Evolutionary conservation across 1,139 yeast species (phyloP).

Genomic region (Saccharomyces hybrid): DNA sequence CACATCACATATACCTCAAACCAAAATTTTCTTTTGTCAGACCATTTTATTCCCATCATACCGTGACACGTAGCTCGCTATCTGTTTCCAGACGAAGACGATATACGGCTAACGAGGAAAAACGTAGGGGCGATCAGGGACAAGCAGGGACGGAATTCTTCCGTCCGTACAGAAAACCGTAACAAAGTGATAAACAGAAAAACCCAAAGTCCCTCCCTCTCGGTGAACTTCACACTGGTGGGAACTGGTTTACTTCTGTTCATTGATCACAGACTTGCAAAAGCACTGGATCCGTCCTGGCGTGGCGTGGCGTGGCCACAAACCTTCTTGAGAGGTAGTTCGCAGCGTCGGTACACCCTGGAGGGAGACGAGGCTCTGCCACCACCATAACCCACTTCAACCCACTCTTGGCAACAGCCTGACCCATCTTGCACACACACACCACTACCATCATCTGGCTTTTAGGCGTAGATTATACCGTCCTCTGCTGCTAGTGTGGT

Average conservation of each 20-base stretch:
- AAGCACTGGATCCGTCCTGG: neutral
- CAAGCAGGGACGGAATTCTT: neutral
- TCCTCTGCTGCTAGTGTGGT: neutral
- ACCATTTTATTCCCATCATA: neutral
- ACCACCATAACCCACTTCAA: neutral
- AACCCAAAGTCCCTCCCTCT: neutral
- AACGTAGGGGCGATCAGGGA: neutral
- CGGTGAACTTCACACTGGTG: neutral
- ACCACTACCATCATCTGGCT: neutral
- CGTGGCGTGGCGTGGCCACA: neutral
- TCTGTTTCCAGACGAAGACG: neutral
- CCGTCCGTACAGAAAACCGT: neutral
- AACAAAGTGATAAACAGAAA: neutral
- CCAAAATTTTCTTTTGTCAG: neutral
- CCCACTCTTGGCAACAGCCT: neutral
- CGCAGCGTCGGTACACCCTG: too few relatives aligned
- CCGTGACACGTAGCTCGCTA: too few relatives aligned
- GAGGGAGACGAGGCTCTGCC: neutral
- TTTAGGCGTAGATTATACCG: neutral
- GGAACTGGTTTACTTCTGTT: neutral
- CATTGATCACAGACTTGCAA: neutral
- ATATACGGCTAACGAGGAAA: neutral
- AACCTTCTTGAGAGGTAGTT: neutral
- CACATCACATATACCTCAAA: neutral
- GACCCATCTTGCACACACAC: neutral